Conservation (phyloP, 352 stramenopile species). For the Pythium monospermum region DNA sequence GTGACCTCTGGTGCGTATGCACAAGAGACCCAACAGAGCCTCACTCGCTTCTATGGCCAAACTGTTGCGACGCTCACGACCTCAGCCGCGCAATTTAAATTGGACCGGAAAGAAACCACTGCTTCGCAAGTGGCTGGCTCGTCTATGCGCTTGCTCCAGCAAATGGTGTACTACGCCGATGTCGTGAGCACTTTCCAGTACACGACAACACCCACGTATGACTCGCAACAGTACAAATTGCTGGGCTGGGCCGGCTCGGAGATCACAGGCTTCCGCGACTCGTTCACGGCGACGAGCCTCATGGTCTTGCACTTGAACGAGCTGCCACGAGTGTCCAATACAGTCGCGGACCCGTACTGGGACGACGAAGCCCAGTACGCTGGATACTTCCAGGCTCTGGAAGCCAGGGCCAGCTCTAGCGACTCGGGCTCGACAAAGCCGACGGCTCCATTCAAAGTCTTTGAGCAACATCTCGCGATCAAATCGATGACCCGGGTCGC, state of each 20-base stretch:
- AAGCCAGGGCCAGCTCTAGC: too few relatives aligned
- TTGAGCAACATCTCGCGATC: constrained; percentile 22
- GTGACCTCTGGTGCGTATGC: constrained; percentile 24
- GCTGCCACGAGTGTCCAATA: background rate
- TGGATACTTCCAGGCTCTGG: constrained; percentile 26
- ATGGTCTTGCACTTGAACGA: constrained; percentile 29
- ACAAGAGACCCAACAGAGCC: background rate
- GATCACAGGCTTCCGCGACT: constrained; percentile 35
- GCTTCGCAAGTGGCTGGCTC: constrained; percentile 18
- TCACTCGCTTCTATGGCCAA: constrained; percentile 22
- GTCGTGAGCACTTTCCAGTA: constrained; percentile 27
- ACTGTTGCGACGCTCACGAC: constrained; percentile 22
- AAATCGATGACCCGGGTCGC: constrained; percentile 2
- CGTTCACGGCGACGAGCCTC: constrained; percentile 24
- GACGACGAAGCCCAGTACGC: constrained; percentile 28
- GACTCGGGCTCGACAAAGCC: background rate
- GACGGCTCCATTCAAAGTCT: constrained; percentile 25
- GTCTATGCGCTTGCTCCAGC: constrained; percentile 36
- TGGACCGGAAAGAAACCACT: constrained; percentile 21
- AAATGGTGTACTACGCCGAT: constrained; percentile 34
- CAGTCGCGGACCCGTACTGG: constrained; percentile 23
- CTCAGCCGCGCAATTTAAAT: constrained; percentile 27
- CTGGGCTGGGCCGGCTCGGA: constrained; percentile 28
- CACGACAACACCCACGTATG: constrained; percentile 3
- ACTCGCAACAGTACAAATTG: constrained; percentile 35